Base-by-base conservation (phyloP, 1,284 basidiomycete genomes). In the Testicularia cyperi region DNA sequence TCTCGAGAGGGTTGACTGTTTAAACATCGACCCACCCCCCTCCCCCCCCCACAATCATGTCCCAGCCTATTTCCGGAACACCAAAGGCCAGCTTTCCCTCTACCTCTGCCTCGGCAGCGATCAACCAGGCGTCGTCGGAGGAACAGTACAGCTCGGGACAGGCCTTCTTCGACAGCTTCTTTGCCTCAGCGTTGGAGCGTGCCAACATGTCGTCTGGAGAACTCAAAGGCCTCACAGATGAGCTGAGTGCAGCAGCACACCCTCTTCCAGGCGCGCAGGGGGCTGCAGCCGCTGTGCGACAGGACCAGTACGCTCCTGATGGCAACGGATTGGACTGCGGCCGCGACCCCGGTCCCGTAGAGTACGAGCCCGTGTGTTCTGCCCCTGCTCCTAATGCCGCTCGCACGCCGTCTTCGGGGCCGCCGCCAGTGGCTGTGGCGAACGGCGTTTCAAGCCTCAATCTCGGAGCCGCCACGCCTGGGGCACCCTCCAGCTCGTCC, bases 291-390 rank as follows among this genome's bases (percentile, higher is more conserved):
- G 18, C 18, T n/a, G n/a, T n/a, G 13, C 25, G 9, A 12, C 25
- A 43, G 18, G 44, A 61, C 27, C 44, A 61, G 13, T 48, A 53
- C 28, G 61, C 61, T 4, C 41, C 55, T 0, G 55, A 65, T 18
- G 61, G 61, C 2, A 53, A 65, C 27, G 62, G 62, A 0, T 15
- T 65, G 10, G 62, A 65, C n/a, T 65, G 57, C 25, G 62, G 62
- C 3, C 28, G 40, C 7, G 57, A 61, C 44, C 62, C 62, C 6
- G 62, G 62, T n/a, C 52, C 60, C 8, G 42, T 61, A 18, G 24
- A 26, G 10, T 14, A 15, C 9, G 24, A 20, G 7, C 7, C 22
- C n/a, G 15, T 28, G 9, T 14, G 7, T 29, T 39, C 37, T 39
- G 9, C 26, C 6, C 15, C 39, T 33, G n/a, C 21, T 16, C 20